Evolutionary conservation across 2,329 filamentous ascomycete species (phyloP).

Genomic region (Monosporascus ibericus): DNA sequence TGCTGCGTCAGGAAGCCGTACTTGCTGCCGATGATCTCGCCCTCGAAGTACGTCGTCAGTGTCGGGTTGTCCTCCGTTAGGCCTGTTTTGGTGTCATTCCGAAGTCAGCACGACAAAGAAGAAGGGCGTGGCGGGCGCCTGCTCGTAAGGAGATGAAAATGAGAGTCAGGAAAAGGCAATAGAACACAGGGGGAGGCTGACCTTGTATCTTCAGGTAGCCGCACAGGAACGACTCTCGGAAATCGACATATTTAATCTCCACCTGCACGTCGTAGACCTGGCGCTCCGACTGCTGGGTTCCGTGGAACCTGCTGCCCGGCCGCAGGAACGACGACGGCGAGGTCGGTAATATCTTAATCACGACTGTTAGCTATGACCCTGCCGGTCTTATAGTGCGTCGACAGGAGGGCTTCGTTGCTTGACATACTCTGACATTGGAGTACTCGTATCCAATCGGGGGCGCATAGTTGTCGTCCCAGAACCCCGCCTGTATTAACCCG

Average conservation of each 20-base stretch:
- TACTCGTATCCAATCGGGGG: constrained; percentile 47
- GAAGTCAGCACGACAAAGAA: not conserved
- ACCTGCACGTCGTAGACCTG: constrained; percentile 95
- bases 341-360: constrained; percentile 60
- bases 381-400: not conserved
- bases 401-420: too few relatives aligned
- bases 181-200: constrained; percentile 30
- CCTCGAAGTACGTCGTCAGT: constrained; percentile 97
- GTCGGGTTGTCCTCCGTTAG: constrained; percentile 94
- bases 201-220: constrained; percentile 95
- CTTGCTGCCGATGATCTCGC: constrained; percentile 92
- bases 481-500: constrained; percentile 6
- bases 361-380: not conserved
- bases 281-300: constrained; percentile 87
- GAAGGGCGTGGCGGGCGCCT: not conserved
- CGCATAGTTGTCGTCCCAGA: constrained; percentile 14
- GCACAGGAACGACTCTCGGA: constrained; percentile 89
- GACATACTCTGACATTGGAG: constrained; percentile 48
- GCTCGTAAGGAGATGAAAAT: not conserved
- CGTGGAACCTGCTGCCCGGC: constrained; percentile 80
- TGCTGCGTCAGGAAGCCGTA: constrained; percentile 92
- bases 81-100: constrained; percentile 45
- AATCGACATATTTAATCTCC: constrained; percentile 92
- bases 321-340: constrained; percentile 83
- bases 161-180: constrained; percentile 3